These are phyloP conservation scores for Dipodascus geniculatus DNA, from an alignment of 805 yeast genomes.

Conservation along the genomic window DNA sequence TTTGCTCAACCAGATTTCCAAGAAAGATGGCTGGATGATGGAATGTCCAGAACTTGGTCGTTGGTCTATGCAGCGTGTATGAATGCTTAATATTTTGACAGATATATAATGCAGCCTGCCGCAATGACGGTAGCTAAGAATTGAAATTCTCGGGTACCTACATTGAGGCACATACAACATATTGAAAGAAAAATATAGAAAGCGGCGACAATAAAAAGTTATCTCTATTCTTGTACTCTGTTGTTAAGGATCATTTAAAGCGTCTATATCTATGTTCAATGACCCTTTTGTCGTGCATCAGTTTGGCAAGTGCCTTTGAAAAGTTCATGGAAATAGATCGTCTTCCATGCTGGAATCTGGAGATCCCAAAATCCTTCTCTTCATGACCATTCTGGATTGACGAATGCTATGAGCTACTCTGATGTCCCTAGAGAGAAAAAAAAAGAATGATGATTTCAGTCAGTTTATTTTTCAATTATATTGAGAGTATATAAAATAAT, in stretches of 20 bases:
- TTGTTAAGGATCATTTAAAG: too few species aligned
- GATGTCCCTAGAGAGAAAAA: not conserved
- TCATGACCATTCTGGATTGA: not conserved
- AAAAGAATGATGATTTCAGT: not conserved
- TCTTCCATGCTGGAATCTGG: not conserved
- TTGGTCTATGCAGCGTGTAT: constrained; percentile 42
- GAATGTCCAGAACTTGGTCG: constrained; percentile 78
- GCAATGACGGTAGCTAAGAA: not conserved
- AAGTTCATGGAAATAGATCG: not conserved
- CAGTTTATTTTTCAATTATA: not conserved
- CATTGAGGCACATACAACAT: not conserved
- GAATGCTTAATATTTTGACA: not conserved
- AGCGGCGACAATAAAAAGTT: too few species aligned
- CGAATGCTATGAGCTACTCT: not conserved
- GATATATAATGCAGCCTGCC: not conserved
- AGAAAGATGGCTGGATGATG: constrained; percentile 50
- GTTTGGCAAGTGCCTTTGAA: not conserved
- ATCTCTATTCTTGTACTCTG: too few species aligned
- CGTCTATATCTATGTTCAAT: too few species aligned
- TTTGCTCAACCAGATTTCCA: constrained; percentile 43
- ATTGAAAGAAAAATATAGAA: too few species aligned
- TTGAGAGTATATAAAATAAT: too few species aligned
- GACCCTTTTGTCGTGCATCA: too few species aligned
- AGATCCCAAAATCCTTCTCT: not conserved
- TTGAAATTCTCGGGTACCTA: not conserved